Evolutionary conservation across 345 rosid species (phyloP), one percentile per base, ranked within the genome.

Genomic region (Camelina sativa): DNA sequence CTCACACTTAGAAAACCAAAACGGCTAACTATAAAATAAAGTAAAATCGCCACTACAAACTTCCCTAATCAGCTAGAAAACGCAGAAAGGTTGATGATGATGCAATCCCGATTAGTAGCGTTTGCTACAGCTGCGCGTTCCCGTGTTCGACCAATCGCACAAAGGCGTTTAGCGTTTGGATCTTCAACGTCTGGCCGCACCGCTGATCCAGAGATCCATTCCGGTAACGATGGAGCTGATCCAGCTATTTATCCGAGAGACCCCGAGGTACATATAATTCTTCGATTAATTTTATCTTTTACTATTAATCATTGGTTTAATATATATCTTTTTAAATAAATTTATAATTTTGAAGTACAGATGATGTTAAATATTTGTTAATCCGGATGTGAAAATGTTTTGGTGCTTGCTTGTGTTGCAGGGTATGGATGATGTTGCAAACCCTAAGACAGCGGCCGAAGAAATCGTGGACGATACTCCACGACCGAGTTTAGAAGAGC

Each of bases 171-270:
- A n/a, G 81, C 82, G 16, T 47, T 76, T 2, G 76, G 76, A 25
- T 17, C 81, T 10, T 52, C 79, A 2, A 76, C 80, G 54, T 43
- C 76, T 8, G 85, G 89, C 38, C 81, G 88, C 1, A 57, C 84
- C 1, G 87, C 82, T 19, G 86, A 80, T 41, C 86, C 88, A 1
- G 78, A 79, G 2, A 40, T 83, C 50, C 76, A 71, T 51, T 75
- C 82, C 15, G 65, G 84, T 8, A 84, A 82, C 40, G 71, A 71
- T 41, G 89, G 82, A 50, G 69, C 25, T 50, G 82, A 80, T 71
- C 87, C 89, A 8, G 79, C 82, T 7, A 71, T 82, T 16, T 85
- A 69, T 72, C 68, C 84, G 0, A 82, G 76, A 17, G 81, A 84
- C 43, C 84, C 88, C 9, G 83, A 86, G 64, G 88, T 85, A 83